Evolutionary conservation across 2,329 filamentous ascomycete species (phyloP).

Genomic region (Dothidotthia symphoricarpi): DNA sequence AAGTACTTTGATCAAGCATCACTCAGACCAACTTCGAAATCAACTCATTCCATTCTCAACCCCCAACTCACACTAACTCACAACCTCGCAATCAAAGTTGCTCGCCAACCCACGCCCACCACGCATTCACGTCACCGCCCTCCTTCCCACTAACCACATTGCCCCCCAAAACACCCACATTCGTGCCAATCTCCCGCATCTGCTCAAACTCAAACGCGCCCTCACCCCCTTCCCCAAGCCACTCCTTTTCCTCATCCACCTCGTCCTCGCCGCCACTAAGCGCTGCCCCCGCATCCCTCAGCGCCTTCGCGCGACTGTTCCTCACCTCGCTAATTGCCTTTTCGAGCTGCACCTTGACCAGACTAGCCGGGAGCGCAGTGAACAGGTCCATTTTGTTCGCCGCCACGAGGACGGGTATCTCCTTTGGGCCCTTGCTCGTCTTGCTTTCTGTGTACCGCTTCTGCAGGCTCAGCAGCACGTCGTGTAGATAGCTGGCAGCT

Average conservation of each 20-base stretch:
- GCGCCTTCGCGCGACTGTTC: conserved; percentile 68
- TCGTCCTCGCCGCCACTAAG: conserved; percentile 53
- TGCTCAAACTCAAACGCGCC: conserved; percentile 76
- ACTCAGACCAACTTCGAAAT: no score
- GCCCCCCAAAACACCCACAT: conserved; percentile 74
- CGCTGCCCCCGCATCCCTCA: conserved; percentile 78
- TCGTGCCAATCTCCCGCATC: conserved; percentile 79
- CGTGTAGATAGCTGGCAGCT: conserved; percentile 82
- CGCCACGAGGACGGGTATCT: conserved; percentile 75
- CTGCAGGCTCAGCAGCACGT: conserved; percentile 80
- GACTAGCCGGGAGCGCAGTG: conserved; percentile 75
- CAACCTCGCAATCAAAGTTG: no score
- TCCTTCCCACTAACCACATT: conserved; percentile 60
- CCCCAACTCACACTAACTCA: no score
- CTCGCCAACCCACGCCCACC: conserved; percentile 88
- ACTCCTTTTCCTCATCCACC: conserved; percentile 68
- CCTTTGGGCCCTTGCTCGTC: conserved; percentile 56
- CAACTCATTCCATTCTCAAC: no score
- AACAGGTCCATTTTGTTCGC: conserved; percentile 97
- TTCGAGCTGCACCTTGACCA: conserved; percentile 75
- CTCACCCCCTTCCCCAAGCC: conserved; percentile 78
- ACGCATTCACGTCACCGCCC: conserved; percentile 71
- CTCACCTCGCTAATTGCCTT: conserved; percentile 77
- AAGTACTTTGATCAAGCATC: no score
- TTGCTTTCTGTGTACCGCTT: conserved; percentile 61